Conservation (phyloP, 1,284 basidiomycete genomes). For the Pholiota adiposa region DNA sequence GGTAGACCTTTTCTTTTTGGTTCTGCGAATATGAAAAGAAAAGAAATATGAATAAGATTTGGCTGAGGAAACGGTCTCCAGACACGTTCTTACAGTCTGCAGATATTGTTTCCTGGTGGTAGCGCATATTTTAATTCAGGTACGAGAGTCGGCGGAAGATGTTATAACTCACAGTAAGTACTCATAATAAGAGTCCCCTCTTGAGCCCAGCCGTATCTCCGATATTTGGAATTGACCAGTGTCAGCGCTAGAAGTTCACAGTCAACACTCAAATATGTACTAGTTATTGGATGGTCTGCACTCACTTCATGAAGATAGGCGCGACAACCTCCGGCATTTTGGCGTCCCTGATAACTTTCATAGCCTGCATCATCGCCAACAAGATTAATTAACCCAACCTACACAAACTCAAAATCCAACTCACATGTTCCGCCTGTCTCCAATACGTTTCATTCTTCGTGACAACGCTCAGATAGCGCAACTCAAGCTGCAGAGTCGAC, state of each 20-base stretch:
- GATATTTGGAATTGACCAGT: slow-evolving; percentile 75
- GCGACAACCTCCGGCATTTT: slow-evolving; percentile 73
- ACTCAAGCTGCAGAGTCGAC: slow-evolving; percentile 85
- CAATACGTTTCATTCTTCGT: slow-evolving; percentile 83
- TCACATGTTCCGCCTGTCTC: slow-evolving; percentile 78
- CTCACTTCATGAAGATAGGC: slow-evolving; percentile 84
- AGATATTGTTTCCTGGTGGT: slow-evolving; percentile 74
- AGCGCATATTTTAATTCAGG: background rate
- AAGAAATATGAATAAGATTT: background rate
- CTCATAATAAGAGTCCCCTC: slow-evolving; percentile 96
- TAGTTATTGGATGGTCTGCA: background rate
- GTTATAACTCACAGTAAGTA: slow-evolving; percentile 71
- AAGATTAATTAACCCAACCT: background rate
- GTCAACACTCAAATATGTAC: too few relatives aligned
- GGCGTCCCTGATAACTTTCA: slow-evolving; percentile 68
- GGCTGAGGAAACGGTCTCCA: background rate
- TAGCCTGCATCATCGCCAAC: slow-evolving; percentile 52
- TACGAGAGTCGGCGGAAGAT: slow-evolving; percentile 9
- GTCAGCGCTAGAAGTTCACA: slow-evolving; percentile 42
- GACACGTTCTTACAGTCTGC: slow-evolving; percentile 61
- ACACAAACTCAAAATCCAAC: background rate
- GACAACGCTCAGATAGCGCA: slow-evolving; percentile 84
- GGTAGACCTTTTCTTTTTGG: slow-evolving; percentile 79
- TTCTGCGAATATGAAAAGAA: slow-evolving; percentile 49
- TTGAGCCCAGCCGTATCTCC: slow-evolving; percentile 87